Conservation (phyloP, 306 rosid species). For the Cicer bijugum region DNA sequence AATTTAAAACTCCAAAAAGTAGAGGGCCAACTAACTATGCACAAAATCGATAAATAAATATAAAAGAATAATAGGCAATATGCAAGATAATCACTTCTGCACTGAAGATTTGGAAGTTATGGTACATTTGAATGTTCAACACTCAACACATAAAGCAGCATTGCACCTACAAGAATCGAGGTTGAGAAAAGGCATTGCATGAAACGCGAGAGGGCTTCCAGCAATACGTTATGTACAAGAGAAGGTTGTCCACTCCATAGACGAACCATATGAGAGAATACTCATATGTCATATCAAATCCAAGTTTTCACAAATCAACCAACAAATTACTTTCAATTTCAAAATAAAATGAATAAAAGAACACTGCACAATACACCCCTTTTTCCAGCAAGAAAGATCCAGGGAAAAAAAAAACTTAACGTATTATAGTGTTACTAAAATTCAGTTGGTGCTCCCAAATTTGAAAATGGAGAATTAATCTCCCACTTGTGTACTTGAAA, state of each 20-base stretch:
- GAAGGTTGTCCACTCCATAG: conserved; percentile 48
- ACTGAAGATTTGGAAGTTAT: conserved; percentile 17
- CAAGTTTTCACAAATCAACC: conserved; percentile 56
- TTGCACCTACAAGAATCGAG: conserved; percentile 7
- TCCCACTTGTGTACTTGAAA: conserved; percentile 74
- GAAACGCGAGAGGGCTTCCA: conserved; percentile 49
- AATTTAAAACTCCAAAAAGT: not conserved
- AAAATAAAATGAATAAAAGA: conserved; percentile 51
- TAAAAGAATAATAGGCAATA: conserved; percentile 1
- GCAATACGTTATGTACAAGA: conserved; percentile 59
- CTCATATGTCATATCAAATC: conserved; percentile 47
- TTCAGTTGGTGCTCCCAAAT: conserved; percentile 44
- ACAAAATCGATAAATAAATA: conserved; percentile 10
- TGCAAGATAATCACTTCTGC: conserved; percentile 26
- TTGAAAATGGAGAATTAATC: conserved; percentile 43
- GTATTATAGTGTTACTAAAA: conserved; percentile 41
- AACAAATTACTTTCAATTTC: conserved; percentile 57
- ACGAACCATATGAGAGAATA: conserved; percentile 41
- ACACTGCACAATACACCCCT: conserved; percentile 56
- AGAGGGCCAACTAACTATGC: not conserved
- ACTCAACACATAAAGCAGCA: conserved; percentile 13
- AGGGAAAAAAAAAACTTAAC: conserved; percentile 26
- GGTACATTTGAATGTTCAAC: conserved; percentile 31
- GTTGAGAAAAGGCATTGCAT: conserved; percentile 37
- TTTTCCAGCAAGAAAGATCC: conserved; percentile 54